phyloP scores from a whole-genome alignment of 164 flowering plant genomes.

The Macadamia integrifolia region DNA sequence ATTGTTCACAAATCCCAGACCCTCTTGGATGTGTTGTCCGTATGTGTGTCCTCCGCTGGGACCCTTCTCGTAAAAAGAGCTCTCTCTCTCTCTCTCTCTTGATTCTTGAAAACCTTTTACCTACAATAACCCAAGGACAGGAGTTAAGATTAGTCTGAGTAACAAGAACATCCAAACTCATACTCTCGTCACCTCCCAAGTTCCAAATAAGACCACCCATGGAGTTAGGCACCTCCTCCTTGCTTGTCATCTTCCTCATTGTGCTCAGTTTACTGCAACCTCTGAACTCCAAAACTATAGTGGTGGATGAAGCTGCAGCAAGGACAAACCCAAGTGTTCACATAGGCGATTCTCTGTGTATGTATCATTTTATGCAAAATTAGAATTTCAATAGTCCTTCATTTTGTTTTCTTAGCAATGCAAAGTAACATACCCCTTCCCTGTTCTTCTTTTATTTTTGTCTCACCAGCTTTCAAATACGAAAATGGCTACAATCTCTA shows the following conservation, averaged over 20 bases:
- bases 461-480: conserved; percentile 59
- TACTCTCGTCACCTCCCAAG: conserved; percentile 4
- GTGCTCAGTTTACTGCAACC: conserved; percentile 19
- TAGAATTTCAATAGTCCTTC: neutral
- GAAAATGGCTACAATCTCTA: conserved; percentile 55
- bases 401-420: neutral
- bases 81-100: neutral
- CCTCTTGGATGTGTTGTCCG: neutral
- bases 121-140: neutral
- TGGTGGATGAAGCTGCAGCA: conserved; percentile 65
- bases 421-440: neutral
- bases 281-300: conserved; percentile 41
- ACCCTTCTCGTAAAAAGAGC: neutral
- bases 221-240: conserved; percentile 12
- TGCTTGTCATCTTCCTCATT: conserved; percentile 18
- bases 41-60: neutral
- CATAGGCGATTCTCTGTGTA: conserved; percentile 80
- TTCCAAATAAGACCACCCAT: conserved; percentile 11
- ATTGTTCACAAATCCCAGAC: conserved; percentile 1
- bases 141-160: neutral
- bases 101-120: neutral
- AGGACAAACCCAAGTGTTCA: conserved; percentile 62
- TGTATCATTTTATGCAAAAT: conserved; percentile 17
- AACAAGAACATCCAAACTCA: neutral
- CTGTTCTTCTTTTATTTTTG: neutral